Conservation (phyloP, 495 filamentous ascomycete species). For the Daldinia loculata region DNA sequence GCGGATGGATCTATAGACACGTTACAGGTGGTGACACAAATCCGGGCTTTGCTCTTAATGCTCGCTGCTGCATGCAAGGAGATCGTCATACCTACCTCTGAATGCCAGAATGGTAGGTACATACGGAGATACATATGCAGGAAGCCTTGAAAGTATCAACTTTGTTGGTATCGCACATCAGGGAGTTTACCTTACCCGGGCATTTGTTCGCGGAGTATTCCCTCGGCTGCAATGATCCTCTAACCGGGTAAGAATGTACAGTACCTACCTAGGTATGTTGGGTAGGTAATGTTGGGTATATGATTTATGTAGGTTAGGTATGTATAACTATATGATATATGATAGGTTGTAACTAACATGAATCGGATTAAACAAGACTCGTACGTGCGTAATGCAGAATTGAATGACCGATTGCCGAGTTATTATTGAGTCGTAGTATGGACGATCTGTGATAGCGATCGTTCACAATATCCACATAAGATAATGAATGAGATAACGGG, state of each 20-base stretch:
- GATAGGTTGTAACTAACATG: neutral
- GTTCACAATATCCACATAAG: neutral
- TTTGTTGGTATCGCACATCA: neutral
- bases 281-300: neutral
- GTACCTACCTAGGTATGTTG: neutral
- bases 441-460: neutral
- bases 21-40: constrained; percentile 32
- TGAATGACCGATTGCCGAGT: neutral
- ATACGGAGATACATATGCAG: constrained; percentile 18
- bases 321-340: no score
- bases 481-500: neutral
- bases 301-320: no score
- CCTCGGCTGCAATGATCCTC: constrained; percentile 10
- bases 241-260: neutral
- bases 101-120: constrained; percentile 13
- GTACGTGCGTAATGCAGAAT: neutral
- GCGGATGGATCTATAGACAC: constrained; percentile 18
- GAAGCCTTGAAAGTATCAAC: neutral
- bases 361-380: neutral
- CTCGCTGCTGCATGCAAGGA: constrained; percentile 20
- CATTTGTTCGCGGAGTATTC: constrained; percentile 28
- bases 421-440: neutral
- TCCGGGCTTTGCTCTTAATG: constrained; percentile 22
- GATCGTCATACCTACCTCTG: constrained; percentile 16
- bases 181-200: neutral